Evolutionary conservation across 306 rosid genomes (phyloP).

Genomic region (Medicago truncatula): DNA sequence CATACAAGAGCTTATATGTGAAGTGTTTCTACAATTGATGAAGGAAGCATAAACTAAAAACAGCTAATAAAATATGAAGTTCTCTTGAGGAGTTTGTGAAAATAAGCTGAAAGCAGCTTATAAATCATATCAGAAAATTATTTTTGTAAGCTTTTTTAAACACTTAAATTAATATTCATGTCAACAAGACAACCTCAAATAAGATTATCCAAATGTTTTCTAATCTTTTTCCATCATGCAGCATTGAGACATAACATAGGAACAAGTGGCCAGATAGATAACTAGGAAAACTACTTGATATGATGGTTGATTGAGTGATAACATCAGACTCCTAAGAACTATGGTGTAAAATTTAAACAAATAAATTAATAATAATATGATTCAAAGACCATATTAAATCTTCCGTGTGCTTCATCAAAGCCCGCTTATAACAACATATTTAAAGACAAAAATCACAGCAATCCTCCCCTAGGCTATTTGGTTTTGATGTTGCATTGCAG

Average conservation of each 20-base stretch:
- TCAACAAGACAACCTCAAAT: not conserved
- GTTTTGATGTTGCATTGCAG: constrained; percentile 27
- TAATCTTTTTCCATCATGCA: not conserved
- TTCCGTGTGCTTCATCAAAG: constrained; percentile 18
- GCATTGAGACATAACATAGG: constrained; percentile 1
- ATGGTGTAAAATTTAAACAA: not conserved
- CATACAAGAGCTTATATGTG: too few species aligned
- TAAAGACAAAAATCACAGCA: constrained; percentile 18
- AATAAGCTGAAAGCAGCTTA: not conserved
- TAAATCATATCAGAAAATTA: not conserved
- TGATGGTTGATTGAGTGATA: not conserved
- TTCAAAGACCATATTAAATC: constrained; percentile 7
- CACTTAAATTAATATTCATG: not conserved
- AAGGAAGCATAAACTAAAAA: too few species aligned
- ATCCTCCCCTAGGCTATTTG: constrained; percentile 11
- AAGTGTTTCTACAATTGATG: too few species aligned
- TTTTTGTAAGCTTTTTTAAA: not conserved
- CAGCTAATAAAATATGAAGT: too few species aligned
- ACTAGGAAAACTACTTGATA: not conserved
- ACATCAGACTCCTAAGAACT: not conserved
- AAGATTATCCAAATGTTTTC: not conserved
- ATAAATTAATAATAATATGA: not conserved
- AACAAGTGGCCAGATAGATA: not conserved
- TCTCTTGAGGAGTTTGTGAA: not conserved
- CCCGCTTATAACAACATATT: not conserved